These are phyloP conservation scores for Pythium apleroticum DNA, from an alignment of 352 stramenopile species.

Conservation along the genomic window DNA sequence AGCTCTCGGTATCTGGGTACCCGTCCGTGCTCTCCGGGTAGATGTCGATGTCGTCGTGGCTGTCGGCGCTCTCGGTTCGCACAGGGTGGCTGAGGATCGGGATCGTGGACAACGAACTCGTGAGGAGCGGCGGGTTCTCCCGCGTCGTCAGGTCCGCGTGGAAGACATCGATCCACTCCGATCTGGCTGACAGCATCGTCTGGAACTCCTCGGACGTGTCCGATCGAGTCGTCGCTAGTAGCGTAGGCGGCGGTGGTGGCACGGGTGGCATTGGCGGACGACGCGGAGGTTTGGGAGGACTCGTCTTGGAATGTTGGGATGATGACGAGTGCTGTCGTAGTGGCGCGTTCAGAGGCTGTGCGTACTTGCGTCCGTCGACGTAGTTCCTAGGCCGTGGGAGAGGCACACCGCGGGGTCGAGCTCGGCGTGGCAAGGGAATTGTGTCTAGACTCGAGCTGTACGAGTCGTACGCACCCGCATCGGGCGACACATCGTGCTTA, in stretches of 20 bases:
- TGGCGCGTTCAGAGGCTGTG: not conserved
- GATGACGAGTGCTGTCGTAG: not conserved
- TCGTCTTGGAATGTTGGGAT: not conserved
- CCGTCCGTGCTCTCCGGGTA: conserved; percentile 7
- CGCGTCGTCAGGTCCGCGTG: not conserved
- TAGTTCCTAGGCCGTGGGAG: not conserved
- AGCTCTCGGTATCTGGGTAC: not conserved
- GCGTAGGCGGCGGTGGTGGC: not conserved
- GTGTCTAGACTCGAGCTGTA: not conserved
- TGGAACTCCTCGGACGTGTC: not conserved
- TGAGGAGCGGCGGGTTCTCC: not conserved
- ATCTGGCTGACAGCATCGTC: not conserved
- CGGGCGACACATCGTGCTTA: not conserved
- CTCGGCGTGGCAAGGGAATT: not conserved
- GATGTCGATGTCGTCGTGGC: conserved; percentile 11
- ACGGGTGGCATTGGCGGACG: not conserved
- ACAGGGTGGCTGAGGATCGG: not conserved
- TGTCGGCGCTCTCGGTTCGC: not conserved
- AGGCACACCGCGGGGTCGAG: not conserved
- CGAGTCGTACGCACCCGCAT: not conserved
- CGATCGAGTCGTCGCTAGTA: not conserved
- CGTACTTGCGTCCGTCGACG: not conserved
- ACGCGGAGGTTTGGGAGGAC: not conserved
- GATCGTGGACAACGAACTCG: conserved; percentile 10
- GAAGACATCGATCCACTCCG: not conserved